A percentile compares a stretch with the other conserved stretches of the same genome.
These are phyloP conservation scores for Seminavis robusta DNA, from an alignment of 108 stramenopile species.

Conservation along the genomic window DNA sequence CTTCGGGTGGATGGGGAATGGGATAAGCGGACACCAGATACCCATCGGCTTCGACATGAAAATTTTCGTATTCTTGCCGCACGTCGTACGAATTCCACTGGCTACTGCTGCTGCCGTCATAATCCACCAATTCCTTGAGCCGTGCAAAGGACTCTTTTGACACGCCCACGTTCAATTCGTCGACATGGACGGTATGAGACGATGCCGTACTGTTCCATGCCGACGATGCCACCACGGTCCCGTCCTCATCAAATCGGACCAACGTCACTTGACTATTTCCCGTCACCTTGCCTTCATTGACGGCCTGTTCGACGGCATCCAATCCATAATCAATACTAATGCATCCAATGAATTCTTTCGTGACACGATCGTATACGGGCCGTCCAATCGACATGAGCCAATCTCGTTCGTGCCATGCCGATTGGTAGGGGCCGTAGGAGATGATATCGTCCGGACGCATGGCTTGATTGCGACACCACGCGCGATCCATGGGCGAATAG, in stretches of 20 bases:
- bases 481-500: conserved; percentile 55
- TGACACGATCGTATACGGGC: conserved; percentile 30
- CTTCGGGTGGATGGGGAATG: conserved; percentile 26
- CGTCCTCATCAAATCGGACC: neutral
- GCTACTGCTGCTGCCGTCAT: no score
- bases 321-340: neutral
- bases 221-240: neutral
- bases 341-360: neutral
- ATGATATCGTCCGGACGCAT: conserved; percentile 22
- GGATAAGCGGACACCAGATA: conserved; percentile 12
- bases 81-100: conserved; percentile 7
- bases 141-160: conserved; percentile 1
- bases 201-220: no score
- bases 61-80: neutral
- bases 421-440: conserved; percentile 34
- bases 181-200: neutral
- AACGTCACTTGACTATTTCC: no score
- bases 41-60: conserved; percentile 7
- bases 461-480: conserved; percentile 50
- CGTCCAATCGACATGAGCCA: conserved; percentile 39
- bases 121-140: conserved; percentile 12
- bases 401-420: conserved; percentile 7
- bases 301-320: neutral
- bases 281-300: no score
- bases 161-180: neutral